Base-by-base conservation (phyloP, 352 stramenopile species). In the Phytophthora colocasiae region DNA sequence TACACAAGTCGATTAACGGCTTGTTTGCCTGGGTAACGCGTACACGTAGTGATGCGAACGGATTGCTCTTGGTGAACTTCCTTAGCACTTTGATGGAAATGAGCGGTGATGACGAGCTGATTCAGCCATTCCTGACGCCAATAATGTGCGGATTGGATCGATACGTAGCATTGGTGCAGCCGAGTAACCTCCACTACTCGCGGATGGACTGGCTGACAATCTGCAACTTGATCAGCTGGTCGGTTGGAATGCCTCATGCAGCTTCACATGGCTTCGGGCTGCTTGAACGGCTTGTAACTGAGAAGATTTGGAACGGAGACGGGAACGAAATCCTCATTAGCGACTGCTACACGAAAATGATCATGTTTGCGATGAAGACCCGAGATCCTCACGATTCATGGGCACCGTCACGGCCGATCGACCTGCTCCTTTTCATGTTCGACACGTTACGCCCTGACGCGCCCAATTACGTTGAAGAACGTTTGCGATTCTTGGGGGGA, bases 1-100 rank as follows among this genome's bases (percentile, higher is more conserved):
- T 93, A 11, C 71, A 85, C 43, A 93, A 93, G 58, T 66, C 77
- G 4, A 76, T 91, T 26, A 85, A 87, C 51, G 79, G 80, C 0
- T 58, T 90, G 15, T 78, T 91, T 50, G 64, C 68, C 24, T 77
- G 85, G 62, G 80, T 77, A 5, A 67, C 73, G 24, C 78, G 75
- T 55, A 63, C 71, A 0, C 84, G 58, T 22, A 81, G 54, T 43
- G 70, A 87, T 39, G 49, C 57, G 4, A 71, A 59, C 8, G 73
- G 77, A 8, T 44, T 71, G 2, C 31, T 87, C 19, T 15, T 91
- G 31, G 60, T 81, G 29, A 79, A 58, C 4, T 77, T 86, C 8
- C 43, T 93, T n/a, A 63, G 58, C 22, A 65, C 61, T 19, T 69
- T 93, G 1, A 85, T 90, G 45, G 81, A 93, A 46, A 72, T 83